Percentiles rank a stretch among this genome's conserved stretches.
Conservation (phyloP, 2,329 filamentous ascomycete genomes). For the Anthostomella pinea region DNA sequence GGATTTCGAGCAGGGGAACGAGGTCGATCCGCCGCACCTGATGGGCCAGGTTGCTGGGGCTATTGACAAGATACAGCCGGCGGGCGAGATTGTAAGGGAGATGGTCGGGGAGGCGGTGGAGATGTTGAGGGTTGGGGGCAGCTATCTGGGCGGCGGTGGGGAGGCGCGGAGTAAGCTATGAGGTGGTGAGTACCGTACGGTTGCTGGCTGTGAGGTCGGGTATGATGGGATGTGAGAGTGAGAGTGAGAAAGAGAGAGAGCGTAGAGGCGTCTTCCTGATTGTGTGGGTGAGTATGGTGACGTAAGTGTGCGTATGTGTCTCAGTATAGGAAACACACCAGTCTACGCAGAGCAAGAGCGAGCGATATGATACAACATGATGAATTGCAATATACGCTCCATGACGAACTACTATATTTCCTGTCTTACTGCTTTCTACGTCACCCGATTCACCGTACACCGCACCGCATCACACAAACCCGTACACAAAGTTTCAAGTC, state of each 20-base stretch:
- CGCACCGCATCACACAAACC: too few relatives aligned
- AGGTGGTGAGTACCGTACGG: slow-evolving; percentile 25
- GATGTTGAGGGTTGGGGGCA: slow-evolving; percentile 60
- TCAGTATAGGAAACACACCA: too few relatives aligned
- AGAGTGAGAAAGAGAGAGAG: background rate
- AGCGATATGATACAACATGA: too few relatives aligned
- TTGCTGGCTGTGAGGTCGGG: too few relatives aligned
- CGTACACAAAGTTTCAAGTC: too few relatives aligned
- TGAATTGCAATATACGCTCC: too few relatives aligned
- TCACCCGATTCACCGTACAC: too few relatives aligned
- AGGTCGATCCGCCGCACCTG: slow-evolving; percentile 81
- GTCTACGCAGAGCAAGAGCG: too few relatives aligned
- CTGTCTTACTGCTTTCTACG: too few relatives aligned
- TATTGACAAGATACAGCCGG: slow-evolving; percentile 75
- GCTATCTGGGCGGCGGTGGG: slow-evolving; percentile 48
- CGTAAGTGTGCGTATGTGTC: background rate
- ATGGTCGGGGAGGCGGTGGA: slow-evolving; percentile 79
- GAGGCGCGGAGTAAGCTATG: slow-evolving; percentile 39
- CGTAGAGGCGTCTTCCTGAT: background rate
- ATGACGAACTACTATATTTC: too few relatives aligned
- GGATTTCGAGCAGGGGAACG: slow-evolving; percentile 78
- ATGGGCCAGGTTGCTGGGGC: slow-evolving; percentile 92
- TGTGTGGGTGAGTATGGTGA: background rate
- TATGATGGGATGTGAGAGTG: too few relatives aligned
- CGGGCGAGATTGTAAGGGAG: slow-evolving; percentile 78